Evolutionary conservation across 2,329 filamentous ascomycete species (phyloP).

Genomic region (Huntiella decipiens): DNA sequence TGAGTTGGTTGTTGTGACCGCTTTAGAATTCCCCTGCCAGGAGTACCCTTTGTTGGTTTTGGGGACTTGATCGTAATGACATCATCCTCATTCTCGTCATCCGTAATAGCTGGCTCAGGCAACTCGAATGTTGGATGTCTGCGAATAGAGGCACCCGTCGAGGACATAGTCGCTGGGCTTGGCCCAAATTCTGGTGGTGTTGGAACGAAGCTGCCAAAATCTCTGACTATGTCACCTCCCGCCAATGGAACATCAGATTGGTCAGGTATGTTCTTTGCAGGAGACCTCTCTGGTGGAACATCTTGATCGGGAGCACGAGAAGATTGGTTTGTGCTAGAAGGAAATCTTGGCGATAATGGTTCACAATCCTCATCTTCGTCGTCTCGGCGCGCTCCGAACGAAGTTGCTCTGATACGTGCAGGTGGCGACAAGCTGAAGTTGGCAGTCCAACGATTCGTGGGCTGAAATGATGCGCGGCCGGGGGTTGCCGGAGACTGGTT

Average conservation of each 20-base stretch:
- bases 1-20: background rate
- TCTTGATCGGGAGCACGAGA: background rate
- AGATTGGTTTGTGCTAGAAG: background rate
- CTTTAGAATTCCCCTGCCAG: slow-evolving; percentile 5
- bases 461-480: background rate
- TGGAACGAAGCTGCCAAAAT: slow-evolving; percentile 6
- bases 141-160: slow-evolving; percentile 9
- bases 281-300: too few species aligned
- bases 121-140: slow-evolving; percentile 25
- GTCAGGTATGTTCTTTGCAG: too few species aligned
- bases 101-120: slow-evolving; percentile 32
- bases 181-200: slow-evolving; percentile 1
- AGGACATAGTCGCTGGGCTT: background rate
- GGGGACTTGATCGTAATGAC: slow-evolving; percentile 2
- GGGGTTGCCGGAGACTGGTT: slow-evolving; percentile 28
- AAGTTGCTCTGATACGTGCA: slow-evolving; percentile 16
- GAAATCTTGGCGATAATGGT: slow-evolving; percentile 1
- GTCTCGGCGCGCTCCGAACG: background rate
- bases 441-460: slow-evolving; percentile 12
- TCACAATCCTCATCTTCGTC: background rate
- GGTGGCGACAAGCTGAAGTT: slow-evolving; percentile 16
- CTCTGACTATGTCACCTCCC: background rate
- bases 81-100: slow-evolving; percentile 2
- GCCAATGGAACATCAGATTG: too few species aligned
- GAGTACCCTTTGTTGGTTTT: background rate